Base-by-base conservation (phyloP, 2,329 filamentous ascomycete genomes). In the Fusarium irregulare region DNA sequence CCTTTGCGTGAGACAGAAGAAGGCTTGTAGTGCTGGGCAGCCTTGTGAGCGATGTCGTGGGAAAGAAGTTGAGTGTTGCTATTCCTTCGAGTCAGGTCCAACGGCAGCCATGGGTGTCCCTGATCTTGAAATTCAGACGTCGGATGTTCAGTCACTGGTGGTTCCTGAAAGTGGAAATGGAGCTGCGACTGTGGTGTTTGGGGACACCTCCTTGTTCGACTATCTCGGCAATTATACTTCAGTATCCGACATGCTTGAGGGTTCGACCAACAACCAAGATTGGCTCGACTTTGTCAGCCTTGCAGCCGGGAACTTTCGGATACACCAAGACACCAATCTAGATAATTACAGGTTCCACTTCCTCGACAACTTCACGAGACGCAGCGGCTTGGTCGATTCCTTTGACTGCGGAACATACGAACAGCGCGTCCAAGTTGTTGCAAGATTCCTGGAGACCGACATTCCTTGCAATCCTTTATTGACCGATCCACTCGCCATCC, bases 171-270 rank as follows among this genome's bases (percentile, higher is more conserved):
- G 9, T 25, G 25, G 3, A 12, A 4, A 7, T 4, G 16, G 5
- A 8, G 13, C 7, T 2, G 10, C n/a, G 6, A 30, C 53, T 0
- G 41, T 40, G 6, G 30, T 30, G 2, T 60, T 46, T 25, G 53
- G 30, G 13, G 56, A 47, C 9, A 25, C 28, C 1, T 4, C 53
- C 1, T 8, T 58, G 1, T 60, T 58, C 10, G 56, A 60, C 6
- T 60, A 60, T 10, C 53, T 60, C 2, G 53, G 56, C 2, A 58
- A 58, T 20, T 60, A 20, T n/a, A 58, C n/a, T 18, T 60, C 40
- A 3, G 53, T 58, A 0, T 47, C 56, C 1, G 56, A 58, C 4
- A 47, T 60, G 30, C 53, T 60, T 0, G 16, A 46, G n/a, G 30
- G 14, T 1, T 30, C 56, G 6, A 21, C 23, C 1, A 23, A 16